A percentile compares a stretch with the other conserved stretches of the same genome.
phyloP scores from a whole-genome alignment of 805 yeast genomes.

The Lipomyces chichibuensis region DNA sequence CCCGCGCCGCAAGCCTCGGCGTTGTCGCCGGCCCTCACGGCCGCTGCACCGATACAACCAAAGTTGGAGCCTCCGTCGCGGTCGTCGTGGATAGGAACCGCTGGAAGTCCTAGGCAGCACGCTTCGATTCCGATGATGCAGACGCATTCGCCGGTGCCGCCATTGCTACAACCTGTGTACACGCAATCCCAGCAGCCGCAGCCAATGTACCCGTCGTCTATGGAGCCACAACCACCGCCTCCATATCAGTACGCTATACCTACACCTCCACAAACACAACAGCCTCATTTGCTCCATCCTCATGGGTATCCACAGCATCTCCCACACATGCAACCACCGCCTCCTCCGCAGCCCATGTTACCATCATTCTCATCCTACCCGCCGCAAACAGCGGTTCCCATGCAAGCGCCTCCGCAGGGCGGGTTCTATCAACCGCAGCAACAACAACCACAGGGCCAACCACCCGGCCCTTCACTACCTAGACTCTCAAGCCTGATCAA shows the following conservation, averaged over 20 bases:
- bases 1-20: constrained; percentile 1
- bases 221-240: not conserved
- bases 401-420: not conserved
- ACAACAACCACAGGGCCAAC: constrained; percentile 16
- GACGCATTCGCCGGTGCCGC: not conserved
- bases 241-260: not conserved
- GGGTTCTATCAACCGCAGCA: constrained; percentile 4
- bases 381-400: not conserved
- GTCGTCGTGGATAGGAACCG: constrained; percentile 1
- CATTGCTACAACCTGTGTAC: constrained; percentile 1
- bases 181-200: constrained; percentile 1
- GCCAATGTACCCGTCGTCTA: not conserved
- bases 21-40: not conserved
- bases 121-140: not conserved
- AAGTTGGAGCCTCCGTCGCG: not conserved
- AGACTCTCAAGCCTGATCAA: constrained; percentile 17
- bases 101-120: constrained; percentile 2
- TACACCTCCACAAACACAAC: constrained; percentile 7
- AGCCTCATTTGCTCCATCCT: not conserved
- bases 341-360: constrained; percentile 14
- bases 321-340: constrained; percentile 6
- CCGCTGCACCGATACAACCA: constrained; percentile 5
- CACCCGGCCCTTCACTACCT: constrained; percentile 11
- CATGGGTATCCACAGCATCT: constrained; percentile 6
- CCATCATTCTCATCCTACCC: not conserved